Evolutionary conservation across 768 basidiomycete species (phyloP).

Genomic region (Phylloporus scabripes): DNA sequence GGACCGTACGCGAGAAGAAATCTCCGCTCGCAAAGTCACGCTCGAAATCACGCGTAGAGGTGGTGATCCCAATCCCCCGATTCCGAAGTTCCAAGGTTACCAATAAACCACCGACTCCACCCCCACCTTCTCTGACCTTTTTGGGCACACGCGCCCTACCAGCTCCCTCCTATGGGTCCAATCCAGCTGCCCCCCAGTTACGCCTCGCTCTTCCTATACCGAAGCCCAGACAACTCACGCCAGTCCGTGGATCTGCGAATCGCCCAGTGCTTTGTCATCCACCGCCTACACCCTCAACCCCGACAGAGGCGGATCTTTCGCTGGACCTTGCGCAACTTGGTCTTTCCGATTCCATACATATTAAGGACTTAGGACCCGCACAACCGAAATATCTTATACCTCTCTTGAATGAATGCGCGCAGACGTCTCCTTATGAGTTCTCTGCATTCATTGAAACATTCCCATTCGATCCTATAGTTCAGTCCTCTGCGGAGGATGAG

Average conservation of each 20-base stretch:
- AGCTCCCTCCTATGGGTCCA: background rate
- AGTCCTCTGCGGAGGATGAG: constrained; percentile 26
- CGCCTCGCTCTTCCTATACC: constrained; percentile 15
- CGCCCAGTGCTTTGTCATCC: constrained; percentile 33
- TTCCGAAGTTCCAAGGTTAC: constrained; percentile 18
- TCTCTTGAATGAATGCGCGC: constrained; percentile 66
- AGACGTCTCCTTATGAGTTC: constrained; percentile 67
- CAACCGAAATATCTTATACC: constrained; percentile 54
- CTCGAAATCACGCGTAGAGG: constrained; percentile 32
- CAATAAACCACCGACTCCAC: constrained; percentile 9
- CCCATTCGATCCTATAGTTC: constrained; percentile 66
- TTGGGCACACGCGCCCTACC: constrained; percentile 1
- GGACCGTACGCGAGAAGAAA: constrained; percentile 2
- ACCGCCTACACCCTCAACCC: constrained; percentile 53
- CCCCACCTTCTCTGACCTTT: constrained; percentile 1
- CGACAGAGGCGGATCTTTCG: constrained; percentile 44
- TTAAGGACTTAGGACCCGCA: constrained; percentile 39
- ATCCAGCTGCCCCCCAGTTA: constrained; percentile 1
- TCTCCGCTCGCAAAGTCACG: constrained; percentile 8
- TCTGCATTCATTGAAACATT: constrained; percentile 80
- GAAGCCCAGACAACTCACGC: constrained; percentile 62
- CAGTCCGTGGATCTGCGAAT: constrained; percentile 46
- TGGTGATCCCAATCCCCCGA: constrained; percentile 36
- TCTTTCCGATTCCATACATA: constrained; percentile 43
- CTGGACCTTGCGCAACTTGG: constrained; percentile 35